phyloP scores from a whole-genome alignment of 2,329 filamentous ascomycete genomes.

The Fusarium dimerum region DNA sequence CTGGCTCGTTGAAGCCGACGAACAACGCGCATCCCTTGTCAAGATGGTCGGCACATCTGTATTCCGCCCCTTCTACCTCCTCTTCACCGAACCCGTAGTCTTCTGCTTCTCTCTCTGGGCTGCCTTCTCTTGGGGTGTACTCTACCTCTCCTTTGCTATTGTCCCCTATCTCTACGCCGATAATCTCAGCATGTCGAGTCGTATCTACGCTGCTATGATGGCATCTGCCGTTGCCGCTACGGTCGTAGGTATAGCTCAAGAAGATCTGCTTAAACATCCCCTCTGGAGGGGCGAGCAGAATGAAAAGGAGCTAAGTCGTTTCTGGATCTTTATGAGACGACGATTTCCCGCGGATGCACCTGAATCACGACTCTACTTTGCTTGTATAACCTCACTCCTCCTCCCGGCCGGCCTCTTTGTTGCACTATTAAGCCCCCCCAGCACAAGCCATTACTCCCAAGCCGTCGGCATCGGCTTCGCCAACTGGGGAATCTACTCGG shows the following conservation, averaged over 20 bases:
- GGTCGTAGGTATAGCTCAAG: conserved; percentile 69
- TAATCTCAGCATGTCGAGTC: conserved; percentile 66
- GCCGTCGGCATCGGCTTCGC: conserved; percentile 68
- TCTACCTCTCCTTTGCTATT: conserved; percentile 82
- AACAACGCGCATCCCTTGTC: conserved; percentile 67
- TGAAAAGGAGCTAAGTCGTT: conserved; percentile 27
- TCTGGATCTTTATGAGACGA: conserved; percentile 49
- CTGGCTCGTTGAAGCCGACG: conserved; percentile 79
- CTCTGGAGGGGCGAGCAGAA: conserved; percentile 32
- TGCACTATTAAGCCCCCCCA: conserved; percentile 32
- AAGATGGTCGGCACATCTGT: conserved; percentile 75
- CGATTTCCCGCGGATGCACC: conserved; percentile 57
- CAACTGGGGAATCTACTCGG: conserved; percentile 82
- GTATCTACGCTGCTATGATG: conserved; percentile 73
- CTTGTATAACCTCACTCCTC: conserved; percentile 72
- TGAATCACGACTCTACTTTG: conserved; percentile 80
- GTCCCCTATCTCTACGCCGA: conserved; percentile 75
- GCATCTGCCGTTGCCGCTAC: conserved; percentile 68
- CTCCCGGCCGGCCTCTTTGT: conserved; percentile 76
- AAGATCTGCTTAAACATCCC: conserved; percentile 58
- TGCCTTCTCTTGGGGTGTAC: conserved; percentile 83
- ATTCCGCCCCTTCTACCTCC: conserved; percentile 75
- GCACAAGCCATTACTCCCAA: conserved; percentile 29
- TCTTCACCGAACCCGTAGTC: conserved; percentile 75
- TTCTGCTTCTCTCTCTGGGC: conserved; percentile 91